Evolutionary conservation across 495 filamentous ascomycete genomes (phyloP), one percentile per base, ranked within the genome.

Genomic region (Penicillium arizonense): DNA sequence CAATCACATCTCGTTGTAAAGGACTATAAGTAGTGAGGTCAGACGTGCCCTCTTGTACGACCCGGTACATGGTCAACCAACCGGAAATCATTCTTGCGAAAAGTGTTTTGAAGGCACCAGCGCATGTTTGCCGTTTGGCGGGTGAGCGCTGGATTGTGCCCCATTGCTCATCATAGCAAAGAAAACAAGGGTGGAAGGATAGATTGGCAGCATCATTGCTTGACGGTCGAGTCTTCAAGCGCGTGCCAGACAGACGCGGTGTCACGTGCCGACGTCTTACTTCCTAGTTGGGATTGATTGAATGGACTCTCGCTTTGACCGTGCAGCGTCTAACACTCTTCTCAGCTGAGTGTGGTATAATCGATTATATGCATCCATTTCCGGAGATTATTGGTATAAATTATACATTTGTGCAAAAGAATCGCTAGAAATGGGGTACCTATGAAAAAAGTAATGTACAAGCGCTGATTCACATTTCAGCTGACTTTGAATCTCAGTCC

Each of bases 1-100:
- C 68, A 36, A 97, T 95, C 38, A 96, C 91, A 49, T 97, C 90
- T 50, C 89, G 79, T 62, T 97, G 93, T 5, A 87, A 76, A 16
- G 91, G 91, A 58, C 92, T 50, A 33, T 91, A 7, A 30, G 55
- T 61, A 61, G 21, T 12, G 13, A 10, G 18, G n/a, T 70, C 53
- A 63, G 58, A 49, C 32, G 34, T 13, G 32, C 14, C 18, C 12
- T 33, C 20, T 32, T 26, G 40, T n/a, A 30, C 18, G 49, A 50
- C 2, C 5, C 2, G 28, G 5, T 30, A 30, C 49, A 23, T 41
- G 30, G 5, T 38, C 28, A 14, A 63, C 64, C 39, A 55, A 91
- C 89, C 89, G 79, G 63, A 95, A 92, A 10, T 69, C 70, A 4
- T 69, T 68, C 65, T 96, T 96, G 44, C 83, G 83, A 71, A 96